Conservation (phyloP, 345 rosid genomes). For the Ailanthus altissimus region DNA sequence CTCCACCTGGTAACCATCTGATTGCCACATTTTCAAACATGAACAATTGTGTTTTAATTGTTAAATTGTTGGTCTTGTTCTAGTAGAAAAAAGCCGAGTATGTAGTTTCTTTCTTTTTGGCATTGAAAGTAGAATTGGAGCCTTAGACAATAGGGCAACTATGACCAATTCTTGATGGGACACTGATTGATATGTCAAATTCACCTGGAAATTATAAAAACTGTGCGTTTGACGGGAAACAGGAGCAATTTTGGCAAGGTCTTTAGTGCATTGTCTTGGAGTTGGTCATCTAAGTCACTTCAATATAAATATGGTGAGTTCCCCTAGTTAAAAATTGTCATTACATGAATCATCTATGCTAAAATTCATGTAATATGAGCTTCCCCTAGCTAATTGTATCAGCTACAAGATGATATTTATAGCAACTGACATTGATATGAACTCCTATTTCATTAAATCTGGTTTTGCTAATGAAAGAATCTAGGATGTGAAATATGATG, state of each 20-base stretch:
- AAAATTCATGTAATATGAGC: no score
- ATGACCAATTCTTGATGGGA: no score
- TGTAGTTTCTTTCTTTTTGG: background rate
- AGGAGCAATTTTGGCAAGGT: conserved; percentile 82
- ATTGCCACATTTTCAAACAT: background rate
- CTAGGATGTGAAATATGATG: no score
- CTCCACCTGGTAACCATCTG: background rate
- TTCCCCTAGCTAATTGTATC: no score
- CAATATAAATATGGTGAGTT: conserved; percentile 52
- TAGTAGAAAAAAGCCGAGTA: background rate
- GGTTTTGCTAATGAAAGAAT: no score
- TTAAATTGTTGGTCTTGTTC: background rate
- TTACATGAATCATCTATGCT: no score
- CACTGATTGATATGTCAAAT: background rate
- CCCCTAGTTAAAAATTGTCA: no score
- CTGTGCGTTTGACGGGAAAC: conserved; percentile 52
- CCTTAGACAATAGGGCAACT: no score
- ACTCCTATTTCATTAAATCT: no score
- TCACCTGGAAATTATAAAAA: conserved; percentile 14
- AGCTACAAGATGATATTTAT: no score
- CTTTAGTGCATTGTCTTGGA: conserved; percentile 88
- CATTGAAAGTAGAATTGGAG: background rate
- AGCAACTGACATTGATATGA: no score
- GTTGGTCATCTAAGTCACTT: conserved; percentile 84
- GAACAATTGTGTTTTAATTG: background rate